Percentiles rank a stretch among this genome's conserved stretches.
These are phyloP conservation scores for Thecaphora frezii DNA, from an alignment of 1,284 basidiomycete genomes.

Conservation along the genomic window DNA sequence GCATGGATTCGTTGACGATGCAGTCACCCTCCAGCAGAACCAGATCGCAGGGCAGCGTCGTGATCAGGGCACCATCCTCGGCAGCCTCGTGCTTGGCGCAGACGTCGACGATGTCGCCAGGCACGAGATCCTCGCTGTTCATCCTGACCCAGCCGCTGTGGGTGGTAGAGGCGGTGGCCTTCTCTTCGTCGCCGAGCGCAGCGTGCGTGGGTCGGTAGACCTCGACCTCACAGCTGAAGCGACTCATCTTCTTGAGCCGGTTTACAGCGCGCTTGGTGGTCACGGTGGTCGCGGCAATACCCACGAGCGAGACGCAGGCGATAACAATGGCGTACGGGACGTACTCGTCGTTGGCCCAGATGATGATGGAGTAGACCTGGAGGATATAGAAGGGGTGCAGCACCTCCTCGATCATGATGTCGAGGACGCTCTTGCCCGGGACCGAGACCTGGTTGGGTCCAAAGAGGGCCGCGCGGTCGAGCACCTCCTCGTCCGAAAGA, in stretches of 20 bases:
- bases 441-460: conserved; percentile 33
- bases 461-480: conserved; percentile 23
- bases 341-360: conserved; percentile 69
- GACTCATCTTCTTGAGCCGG: conserved; percentile 33
- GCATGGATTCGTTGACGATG: conserved; percentile 37
- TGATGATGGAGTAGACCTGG: conserved; percentile 60
- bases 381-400: conserved; percentile 47
- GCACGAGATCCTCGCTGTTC: conserved; percentile 31
- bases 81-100: conserved; percentile 1
- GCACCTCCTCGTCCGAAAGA: conserved; percentile 3
- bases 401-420: conserved; percentile 31
- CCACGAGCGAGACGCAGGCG: conserved; percentile 22
- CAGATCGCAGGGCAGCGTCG: conserved; percentile 24
- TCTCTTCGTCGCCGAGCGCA: conserved; percentile 7
- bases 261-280: conserved; percentile 28
- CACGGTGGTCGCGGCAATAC: conserved; percentile 34
- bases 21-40: conserved; percentile 30
- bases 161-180: background rate
- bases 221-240: conserved; percentile 24
- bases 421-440: conserved; percentile 18
- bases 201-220: conserved; percentile 8
- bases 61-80: conserved; percentile 8
- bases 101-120: conserved; percentile 37
- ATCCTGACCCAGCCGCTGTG: conserved; percentile 3
- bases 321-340: conserved; percentile 35